phyloP scores from a whole-genome alignment of 805 yeast species.

The Ogataea pini region DNA sequence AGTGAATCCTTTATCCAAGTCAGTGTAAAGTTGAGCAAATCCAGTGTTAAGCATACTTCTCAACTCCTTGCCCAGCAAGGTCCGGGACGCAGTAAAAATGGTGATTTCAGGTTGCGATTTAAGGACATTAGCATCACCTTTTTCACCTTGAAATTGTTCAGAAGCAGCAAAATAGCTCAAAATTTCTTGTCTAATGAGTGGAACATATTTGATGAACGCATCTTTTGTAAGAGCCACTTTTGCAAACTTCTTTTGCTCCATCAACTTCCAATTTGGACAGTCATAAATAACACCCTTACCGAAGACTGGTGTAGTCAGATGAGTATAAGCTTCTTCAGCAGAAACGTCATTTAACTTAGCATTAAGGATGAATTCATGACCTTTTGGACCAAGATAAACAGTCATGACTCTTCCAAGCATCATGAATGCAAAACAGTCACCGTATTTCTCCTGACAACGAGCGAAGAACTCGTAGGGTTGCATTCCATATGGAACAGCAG shows the following conservation, averaged over 20 bases:
- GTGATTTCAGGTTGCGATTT: slow-evolving; percentile 92
- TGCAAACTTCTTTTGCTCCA: slow-evolving; percentile 98
- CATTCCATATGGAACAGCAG: slow-evolving; percentile 87
- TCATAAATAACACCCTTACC: slow-evolving; percentile 98
- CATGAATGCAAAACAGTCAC: slow-evolving; percentile 90
- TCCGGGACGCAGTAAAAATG: slow-evolving; percentile 91
- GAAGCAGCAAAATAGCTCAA: slow-evolving; percentile 60
- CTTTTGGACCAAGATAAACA: slow-evolving; percentile 94
- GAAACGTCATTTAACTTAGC: slow-evolving; percentile 86
- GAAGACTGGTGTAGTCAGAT: slow-evolving; percentile 98
- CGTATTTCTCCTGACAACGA: slow-evolving; percentile 75
- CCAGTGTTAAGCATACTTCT: slow-evolving; percentile 77
- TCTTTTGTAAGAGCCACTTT: slow-evolving; percentile 86
- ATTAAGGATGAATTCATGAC: slow-evolving; percentile 94
- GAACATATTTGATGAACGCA: slow-evolving; percentile 82
- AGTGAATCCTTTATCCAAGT: slow-evolving; percentile 94
- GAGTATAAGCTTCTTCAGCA: slow-evolving; percentile 95
- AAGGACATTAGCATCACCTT: slow-evolving; percentile 68
- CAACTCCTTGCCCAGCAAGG: slow-evolving; percentile 89
- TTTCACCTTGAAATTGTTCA: slow-evolving; percentile 44
- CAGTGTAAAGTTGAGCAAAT: slow-evolving; percentile 83
- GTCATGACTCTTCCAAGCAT: slow-evolving; percentile 91
- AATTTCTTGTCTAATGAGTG: slow-evolving; percentile 80
- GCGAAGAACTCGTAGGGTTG: slow-evolving; percentile 90
- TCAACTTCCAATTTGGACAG: slow-evolving; percentile 87